A percentile compares a stretch with the other conserved stretches of the same genome.
Evolutionary conservation across 257 asterid species (phyloP).

Genomic region (Vinca minor): DNA sequence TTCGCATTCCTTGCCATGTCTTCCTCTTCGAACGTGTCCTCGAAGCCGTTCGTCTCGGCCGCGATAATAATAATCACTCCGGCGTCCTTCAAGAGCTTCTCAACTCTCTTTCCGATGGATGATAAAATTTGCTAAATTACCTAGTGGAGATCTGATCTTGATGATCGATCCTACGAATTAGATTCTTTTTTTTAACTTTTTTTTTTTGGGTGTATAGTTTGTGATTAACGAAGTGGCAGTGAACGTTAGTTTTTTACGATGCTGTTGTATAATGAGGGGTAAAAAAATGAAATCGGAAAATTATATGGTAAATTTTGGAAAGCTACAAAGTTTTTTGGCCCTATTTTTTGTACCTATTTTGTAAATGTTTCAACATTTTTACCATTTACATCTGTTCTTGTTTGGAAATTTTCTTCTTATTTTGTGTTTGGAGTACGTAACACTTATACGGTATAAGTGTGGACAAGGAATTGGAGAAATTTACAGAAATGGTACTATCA

Average conservation of each 20-base stretch:
- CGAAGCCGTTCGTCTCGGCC: conserved; percentile 57
- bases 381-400: not conserved
- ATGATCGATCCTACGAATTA: conserved; percentile 2
- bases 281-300: not conserved
- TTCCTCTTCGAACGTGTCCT: conserved; percentile 73
- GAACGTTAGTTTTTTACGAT: not conserved
- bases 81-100: conserved; percentile 47
- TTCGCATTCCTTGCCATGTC: conserved; percentile 78
- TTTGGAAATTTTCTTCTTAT: not conserved
- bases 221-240: not conserved
- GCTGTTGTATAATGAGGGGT: conserved; percentile 6
- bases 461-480: not conserved
- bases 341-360: not conserved
- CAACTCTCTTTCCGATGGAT: conserved; percentile 30
- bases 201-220: conserved; percentile 9
- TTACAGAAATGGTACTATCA: not conserved
- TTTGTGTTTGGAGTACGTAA: no score
- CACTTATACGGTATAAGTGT: no score
- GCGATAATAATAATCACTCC: conserved; percentile 15
- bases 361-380: not conserved
- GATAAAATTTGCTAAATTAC: not conserved
- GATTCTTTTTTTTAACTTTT: not conserved
- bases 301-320: conserved; percentile 2
- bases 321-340: not conserved
- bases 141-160: conserved; percentile 7